Percentiles rank a stretch among this genome's conserved stretches.
These are phyloP conservation scores for Tolypocladium cylindrosporum DNA, from an alignment of 2,329 filamentous ascomycete species.

Conservation along the genomic window DNA sequence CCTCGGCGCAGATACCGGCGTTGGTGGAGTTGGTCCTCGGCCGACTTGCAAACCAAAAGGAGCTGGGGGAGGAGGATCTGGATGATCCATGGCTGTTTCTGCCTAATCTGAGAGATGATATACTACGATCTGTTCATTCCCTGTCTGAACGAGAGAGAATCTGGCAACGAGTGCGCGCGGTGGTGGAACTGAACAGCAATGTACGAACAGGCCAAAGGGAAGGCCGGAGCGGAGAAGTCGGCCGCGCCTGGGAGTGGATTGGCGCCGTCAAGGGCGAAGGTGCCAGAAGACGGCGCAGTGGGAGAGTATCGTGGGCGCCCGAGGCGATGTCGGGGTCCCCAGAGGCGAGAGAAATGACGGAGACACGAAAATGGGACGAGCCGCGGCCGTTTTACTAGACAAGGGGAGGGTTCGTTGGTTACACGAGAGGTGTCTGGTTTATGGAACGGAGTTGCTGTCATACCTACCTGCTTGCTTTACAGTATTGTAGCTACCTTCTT, in stretches of 20 bases:
- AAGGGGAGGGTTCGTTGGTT: neutral
- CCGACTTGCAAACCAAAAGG: constrained; percentile 73
- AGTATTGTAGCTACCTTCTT: neutral
- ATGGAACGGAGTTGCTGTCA: neutral
- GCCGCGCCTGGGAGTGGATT: constrained; percentile 62
- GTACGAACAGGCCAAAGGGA: constrained; percentile 66
- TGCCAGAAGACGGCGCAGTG: constrained; percentile 38
- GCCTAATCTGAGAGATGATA: constrained; percentile 83
- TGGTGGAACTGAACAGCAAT: constrained; percentile 92
- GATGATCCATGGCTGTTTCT: constrained; percentile 77
- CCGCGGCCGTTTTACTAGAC: constrained; percentile 29
- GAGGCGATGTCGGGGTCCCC: constrained; percentile 26
- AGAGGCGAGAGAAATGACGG: constrained; percentile 10
- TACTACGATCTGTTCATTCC: constrained; percentile 72
- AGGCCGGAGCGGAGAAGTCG: constrained; percentile 54
- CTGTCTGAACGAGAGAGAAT: constrained; percentile 66
- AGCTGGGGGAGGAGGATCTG: constrained; percentile 57
- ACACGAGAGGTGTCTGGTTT: neutral
- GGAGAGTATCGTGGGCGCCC: constrained; percentile 36
- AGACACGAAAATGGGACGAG: constrained; percentile 31
- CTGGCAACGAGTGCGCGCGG: constrained; percentile 71
- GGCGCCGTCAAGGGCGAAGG: constrained; percentile 41
- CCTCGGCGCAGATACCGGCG: constrained; percentile 64
- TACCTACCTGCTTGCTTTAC: neutral
- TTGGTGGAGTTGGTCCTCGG: constrained; percentile 80